A percentile compares a stretch with the other conserved stretches of the same genome.
phyloP scores from a whole-genome alignment of 495 filamentous ascomycete genomes.

The Penicillium paradoxum region DNA sequence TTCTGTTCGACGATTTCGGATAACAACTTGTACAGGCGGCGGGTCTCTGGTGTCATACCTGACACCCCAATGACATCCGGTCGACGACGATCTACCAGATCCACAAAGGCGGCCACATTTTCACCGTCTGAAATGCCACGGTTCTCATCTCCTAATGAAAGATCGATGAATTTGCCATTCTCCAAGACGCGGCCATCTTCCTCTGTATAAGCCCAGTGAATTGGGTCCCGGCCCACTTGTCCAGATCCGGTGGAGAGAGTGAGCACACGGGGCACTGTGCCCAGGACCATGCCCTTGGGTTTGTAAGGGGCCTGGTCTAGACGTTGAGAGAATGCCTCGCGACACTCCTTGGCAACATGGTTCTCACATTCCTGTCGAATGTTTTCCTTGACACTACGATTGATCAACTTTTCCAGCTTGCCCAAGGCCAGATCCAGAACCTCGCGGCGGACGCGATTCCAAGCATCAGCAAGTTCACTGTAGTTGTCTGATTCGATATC shows the following conservation, averaged over 20 bases:
- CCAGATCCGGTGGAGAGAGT: slow-evolving; percentile 76
- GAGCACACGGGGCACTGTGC: slow-evolving; percentile 82
- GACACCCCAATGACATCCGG: slow-evolving; percentile 89
- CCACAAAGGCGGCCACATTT: slow-evolving; percentile 61
- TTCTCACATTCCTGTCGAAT: slow-evolving; percentile 89
- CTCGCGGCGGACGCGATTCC: slow-evolving; percentile 82
- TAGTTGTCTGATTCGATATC: slow-evolving; percentile 89
- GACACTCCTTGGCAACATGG: slow-evolving; percentile 71
- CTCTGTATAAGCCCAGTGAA: slow-evolving; percentile 88
- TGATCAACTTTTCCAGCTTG: slow-evolving; percentile 79
- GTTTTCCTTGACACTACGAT: slow-evolving; percentile 88
- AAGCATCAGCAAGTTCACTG: slow-evolving; percentile 90
- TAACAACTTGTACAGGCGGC: slow-evolving; percentile 74
- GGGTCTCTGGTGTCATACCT: slow-evolving; percentile 85
- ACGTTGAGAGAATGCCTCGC: slow-evolving; percentile 76
- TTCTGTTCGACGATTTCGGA: slow-evolving; percentile 69
- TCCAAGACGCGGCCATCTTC: slow-evolving; percentile 87
- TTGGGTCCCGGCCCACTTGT: slow-evolving; percentile 65
- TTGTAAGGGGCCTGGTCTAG: slow-evolving; percentile 96
- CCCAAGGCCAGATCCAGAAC: slow-evolving; percentile 73
- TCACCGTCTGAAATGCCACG: slow-evolving; percentile 58
- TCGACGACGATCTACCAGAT: slow-evolving; percentile 66
- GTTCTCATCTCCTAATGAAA: slow-evolving; percentile 63
- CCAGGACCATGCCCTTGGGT: slow-evolving; percentile 85
- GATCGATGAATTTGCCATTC: slow-evolving; percentile 75